A percentile compares a stretch with the other conserved stretches of the same genome.
phyloP scores from a whole-genome alignment of 441 rosid species.

The Euphorbia schlechtendalii region DNA sequence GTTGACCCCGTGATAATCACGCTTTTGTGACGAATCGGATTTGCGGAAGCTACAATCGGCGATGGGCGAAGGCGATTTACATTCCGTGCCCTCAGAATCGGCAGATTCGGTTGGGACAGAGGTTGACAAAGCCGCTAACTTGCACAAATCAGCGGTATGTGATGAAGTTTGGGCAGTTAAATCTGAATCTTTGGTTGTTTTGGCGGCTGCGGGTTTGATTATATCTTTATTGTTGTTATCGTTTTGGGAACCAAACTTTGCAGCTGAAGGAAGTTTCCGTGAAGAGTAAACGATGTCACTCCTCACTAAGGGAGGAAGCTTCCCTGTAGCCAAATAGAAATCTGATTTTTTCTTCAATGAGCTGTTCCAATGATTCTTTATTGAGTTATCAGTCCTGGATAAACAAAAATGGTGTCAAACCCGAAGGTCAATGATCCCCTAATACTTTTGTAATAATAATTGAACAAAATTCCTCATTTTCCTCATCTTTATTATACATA shows the following conservation, averaged over 20 bases:
- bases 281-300: conserved; percentile 31
- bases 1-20: conserved; percentile 26
- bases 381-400: conserved; percentile 88
- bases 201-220: conserved; percentile 24
- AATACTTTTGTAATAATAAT: neutral
- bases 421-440: neutral
- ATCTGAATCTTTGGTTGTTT: conserved; percentile 43
- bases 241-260: conserved; percentile 39
- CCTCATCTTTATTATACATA: no score
- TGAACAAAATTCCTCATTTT: neutral
- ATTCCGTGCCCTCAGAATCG: conserved; percentile 46
- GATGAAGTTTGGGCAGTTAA: conserved; percentile 50
- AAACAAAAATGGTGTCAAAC: conserved; percentile 12
- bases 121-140: conserved; percentile 41
- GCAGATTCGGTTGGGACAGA: conserved; percentile 32
- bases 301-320: conserved; percentile 61
- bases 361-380: conserved; percentile 98
- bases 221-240: conserved; percentile 36
- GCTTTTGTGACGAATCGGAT: conserved; percentile 33
- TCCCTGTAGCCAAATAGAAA: conserved; percentile 58
- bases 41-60: conserved; percentile 26
- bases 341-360: conserved; percentile 92
- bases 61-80: conserved; percentile 27
- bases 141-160: conserved; percentile 35
- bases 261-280: conserved; percentile 58